Evolutionary conservation across 106 monocot species (phyloP).

Genomic region (Phalaenopsis equestris): DNA sequence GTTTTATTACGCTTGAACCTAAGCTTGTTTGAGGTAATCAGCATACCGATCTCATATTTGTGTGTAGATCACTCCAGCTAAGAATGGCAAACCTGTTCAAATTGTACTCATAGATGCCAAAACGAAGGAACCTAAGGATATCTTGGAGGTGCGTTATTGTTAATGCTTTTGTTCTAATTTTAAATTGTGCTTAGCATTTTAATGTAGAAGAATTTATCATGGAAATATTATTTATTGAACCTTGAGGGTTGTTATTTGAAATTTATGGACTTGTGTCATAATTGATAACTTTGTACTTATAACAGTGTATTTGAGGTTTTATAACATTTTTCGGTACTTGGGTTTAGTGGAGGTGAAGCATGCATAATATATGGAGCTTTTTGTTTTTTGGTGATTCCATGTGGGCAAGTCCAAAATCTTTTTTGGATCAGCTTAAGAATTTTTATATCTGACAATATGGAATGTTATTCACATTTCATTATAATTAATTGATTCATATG

Average conservation of each 20-base stretch:
- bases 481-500: not conserved
- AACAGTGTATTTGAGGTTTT: not conserved
- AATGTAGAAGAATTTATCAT: not conserved
- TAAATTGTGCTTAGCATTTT: not conserved
- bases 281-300: not conserved
- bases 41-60: not conserved
- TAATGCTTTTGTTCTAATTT: not conserved
- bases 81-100: slow-evolving; percentile 93
- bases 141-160: slow-evolving; percentile 45
- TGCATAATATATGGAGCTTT: not conserved
- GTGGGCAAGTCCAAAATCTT: not conserved
- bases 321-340: not conserved
- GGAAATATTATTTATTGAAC: not conserved
- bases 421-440: not conserved
- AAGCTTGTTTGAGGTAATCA: not conserved
- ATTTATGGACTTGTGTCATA: not conserved
- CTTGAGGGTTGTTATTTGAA: not conserved
- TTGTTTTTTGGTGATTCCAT: not conserved
- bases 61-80: slow-evolving; percentile 92
- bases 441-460: not conserved
- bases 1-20: not conserved
- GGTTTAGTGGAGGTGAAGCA: not conserved
- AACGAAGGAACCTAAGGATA: slow-evolving; percentile 79
- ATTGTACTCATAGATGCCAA: slow-evolving; percentile 99
- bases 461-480: not conserved